phyloP scores from a whole-genome alignment of 208 protist species.

The Angomonas deanei region DNA sequence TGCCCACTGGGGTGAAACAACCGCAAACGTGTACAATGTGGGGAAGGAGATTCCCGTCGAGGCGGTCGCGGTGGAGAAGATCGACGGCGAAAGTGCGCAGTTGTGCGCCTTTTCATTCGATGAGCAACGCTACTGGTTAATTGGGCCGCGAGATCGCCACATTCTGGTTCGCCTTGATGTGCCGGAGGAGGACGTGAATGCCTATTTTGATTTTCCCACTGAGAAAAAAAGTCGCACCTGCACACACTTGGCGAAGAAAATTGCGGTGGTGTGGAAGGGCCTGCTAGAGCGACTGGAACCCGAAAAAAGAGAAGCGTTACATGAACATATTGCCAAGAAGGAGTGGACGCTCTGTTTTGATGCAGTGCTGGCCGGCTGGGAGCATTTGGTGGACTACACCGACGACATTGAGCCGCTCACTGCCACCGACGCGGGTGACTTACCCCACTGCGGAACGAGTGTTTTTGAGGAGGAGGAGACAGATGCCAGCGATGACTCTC shows the following conservation, averaged over 20 bases:
- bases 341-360: conserved; percentile 60
- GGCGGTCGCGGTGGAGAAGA: conserved; percentile 47
- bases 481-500: neutral
- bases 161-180: conserved; percentile 58
- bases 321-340: conserved; percentile 22
- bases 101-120: conserved; percentile 41
- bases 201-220: conserved; percentile 17
- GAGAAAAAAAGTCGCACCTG: neutral
- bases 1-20: conserved; percentile 46
- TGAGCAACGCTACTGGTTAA: conserved; percentile 61
- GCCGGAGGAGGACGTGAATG: conserved; percentile 53
- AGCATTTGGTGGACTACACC: conserved; percentile 30
- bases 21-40: conserved; percentile 18
- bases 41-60: conserved; percentile 23
- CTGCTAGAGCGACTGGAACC: conserved; percentile 13
- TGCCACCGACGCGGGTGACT: neutral
- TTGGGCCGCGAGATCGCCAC: conserved; percentile 49
- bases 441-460: neutral
- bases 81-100: conserved; percentile 67
- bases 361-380: conserved; percentile 45
- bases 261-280: conserved; percentile 45
- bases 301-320: conserved; percentile 17
- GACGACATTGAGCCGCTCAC: neutral
- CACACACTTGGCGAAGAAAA: conserved; percentile 24
- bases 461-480: neutral